These are phyloP conservation scores for Chloris gayana DNA, from an alignment of 176 grass and related monocot genomes.

Conservation along the genomic window DNA sequence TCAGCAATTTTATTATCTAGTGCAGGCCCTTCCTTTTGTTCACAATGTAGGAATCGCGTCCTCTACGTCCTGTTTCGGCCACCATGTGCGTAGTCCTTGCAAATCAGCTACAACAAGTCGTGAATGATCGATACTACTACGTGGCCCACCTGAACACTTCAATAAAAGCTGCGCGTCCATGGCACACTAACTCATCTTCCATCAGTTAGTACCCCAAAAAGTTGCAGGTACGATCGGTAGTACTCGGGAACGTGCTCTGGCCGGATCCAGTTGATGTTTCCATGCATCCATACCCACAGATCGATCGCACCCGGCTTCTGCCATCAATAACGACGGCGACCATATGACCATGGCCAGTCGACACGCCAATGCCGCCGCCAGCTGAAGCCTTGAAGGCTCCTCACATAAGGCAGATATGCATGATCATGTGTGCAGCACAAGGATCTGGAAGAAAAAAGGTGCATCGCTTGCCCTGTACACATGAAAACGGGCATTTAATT, in stretches of 20 bases:
- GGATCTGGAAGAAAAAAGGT: background rate
- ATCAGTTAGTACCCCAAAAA: background rate
- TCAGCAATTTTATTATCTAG: too few species aligned
- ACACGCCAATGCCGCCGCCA: background rate
- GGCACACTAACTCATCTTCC: background rate
- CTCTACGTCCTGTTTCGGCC: too few species aligned
- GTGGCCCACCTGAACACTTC: too few species aligned
- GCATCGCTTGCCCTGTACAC: constrained; percentile 7
- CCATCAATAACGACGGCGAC: background rate
- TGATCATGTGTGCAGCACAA: background rate
- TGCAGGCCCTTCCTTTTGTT: too few species aligned
- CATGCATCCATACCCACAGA: background rate
- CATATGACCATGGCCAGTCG: background rate
- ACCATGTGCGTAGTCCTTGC: too few species aligned
- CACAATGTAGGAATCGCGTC: too few species aligned
- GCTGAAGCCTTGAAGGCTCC: background rate
- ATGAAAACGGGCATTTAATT: constrained; percentile 27
- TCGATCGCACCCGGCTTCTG: background rate
- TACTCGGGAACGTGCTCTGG: background rate
- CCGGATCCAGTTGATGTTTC: background rate
- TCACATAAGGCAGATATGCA: too few species aligned
- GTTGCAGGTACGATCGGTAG: background rate
- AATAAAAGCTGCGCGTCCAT: background rate
- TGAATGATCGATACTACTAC: too few species aligned
- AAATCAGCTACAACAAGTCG: too few species aligned